phyloP scores from a whole-genome alignment of 2,329 filamentous ascomycete species.

The Ophiocordyceps camponoti-saundersi region DNA sequence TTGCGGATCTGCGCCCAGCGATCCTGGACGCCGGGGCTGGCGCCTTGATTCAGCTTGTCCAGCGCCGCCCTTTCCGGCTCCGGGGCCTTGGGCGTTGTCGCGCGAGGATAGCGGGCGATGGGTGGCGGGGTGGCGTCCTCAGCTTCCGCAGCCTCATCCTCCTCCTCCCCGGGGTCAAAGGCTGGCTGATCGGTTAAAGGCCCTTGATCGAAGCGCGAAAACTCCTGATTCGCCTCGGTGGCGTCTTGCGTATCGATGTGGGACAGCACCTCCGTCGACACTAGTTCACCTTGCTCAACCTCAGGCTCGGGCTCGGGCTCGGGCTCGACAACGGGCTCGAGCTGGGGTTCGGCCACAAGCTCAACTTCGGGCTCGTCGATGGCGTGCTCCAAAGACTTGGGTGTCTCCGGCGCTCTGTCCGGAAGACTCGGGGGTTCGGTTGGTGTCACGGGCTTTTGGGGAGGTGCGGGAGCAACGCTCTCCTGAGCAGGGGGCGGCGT shows the following conservation, averaged over 20 bases:
- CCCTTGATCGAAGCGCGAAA: constrained; percentile 68
- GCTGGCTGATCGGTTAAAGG: constrained; percentile 76
- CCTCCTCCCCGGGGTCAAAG: constrained; percentile 51
- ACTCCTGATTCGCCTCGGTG: constrained; percentile 40
- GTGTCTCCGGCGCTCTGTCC: neutral
- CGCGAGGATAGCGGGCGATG: constrained; percentile 23
- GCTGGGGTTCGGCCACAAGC: too few relatives aligned
- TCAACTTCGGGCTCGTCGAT: neutral
- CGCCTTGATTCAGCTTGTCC: constrained; percentile 16
- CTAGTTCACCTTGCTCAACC: neutral
- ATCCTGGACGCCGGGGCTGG: constrained; percentile 35
- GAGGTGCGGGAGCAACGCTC: neutral
- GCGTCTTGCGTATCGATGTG: constrained; percentile 43
- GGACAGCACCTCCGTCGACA: constrained; percentile 27
- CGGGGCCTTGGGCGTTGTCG: constrained; percentile 8
- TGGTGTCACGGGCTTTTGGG: constrained; percentile 3
- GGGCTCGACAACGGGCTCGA: too few relatives aligned
- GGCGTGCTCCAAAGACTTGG: neutral
- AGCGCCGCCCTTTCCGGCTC: constrained; percentile 11
- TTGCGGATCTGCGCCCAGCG: constrained; percentile 93
- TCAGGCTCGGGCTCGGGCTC: too few relatives aligned
- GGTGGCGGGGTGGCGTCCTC: constrained; percentile 34
- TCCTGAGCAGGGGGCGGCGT: constrained; percentile 5
- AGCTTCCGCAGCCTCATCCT: constrained; percentile 27
- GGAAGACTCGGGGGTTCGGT: neutral